Conservation (phyloP, 352 stramenopile species). For the Phytophthora aleatoria region DNA sequence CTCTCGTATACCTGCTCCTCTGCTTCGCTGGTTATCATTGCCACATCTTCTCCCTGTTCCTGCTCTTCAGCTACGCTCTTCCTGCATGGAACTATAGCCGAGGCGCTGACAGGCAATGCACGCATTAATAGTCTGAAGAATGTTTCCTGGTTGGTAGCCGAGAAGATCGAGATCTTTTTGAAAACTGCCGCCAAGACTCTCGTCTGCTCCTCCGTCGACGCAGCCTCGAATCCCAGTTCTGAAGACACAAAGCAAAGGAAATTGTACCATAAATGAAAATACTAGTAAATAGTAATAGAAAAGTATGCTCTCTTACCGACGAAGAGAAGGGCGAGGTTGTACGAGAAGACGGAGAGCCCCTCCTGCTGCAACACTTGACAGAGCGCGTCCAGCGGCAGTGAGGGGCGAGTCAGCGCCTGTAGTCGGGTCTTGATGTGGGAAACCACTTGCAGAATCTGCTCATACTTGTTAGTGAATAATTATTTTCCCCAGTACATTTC, state of each 20-base stretch:
- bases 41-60: neutral
- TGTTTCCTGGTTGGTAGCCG: slow-evolving; percentile 55
- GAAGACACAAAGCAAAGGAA: neutral
- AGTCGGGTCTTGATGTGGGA: slow-evolving; percentile 78
- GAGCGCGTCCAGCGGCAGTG: slow-evolving; percentile 58
- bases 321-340: slow-evolving; percentile 78
- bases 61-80: slow-evolving; percentile 2
- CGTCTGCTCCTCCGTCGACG: slow-evolving; percentile 46
- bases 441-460: slow-evolving; percentile 74
- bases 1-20: slow-evolving; percentile 8
- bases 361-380: slow-evolving; percentile 43
- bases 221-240: slow-evolving; percentile 73
- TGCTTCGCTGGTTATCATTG: slow-evolving; percentile 1
- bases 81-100: slow-evolving; percentile 18
- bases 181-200: slow-evolving; percentile 43
- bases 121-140: slow-evolving; percentile 70
- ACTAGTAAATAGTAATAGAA: neutral
- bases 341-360: slow-evolving; percentile 56
- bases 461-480: neutral
- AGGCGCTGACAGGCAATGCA: slow-evolving; percentile 45
- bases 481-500: neutral
- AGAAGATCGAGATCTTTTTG: slow-evolving; percentile 36
- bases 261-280: neutral
- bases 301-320: slow-evolving; percentile 43
- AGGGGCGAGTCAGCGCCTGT: slow-evolving; percentile 48